These are phyloP conservation scores for Chamaenerion angustifolium DNA, from an alignment of 345 rosid species.

Conservation along the genomic window DNA sequence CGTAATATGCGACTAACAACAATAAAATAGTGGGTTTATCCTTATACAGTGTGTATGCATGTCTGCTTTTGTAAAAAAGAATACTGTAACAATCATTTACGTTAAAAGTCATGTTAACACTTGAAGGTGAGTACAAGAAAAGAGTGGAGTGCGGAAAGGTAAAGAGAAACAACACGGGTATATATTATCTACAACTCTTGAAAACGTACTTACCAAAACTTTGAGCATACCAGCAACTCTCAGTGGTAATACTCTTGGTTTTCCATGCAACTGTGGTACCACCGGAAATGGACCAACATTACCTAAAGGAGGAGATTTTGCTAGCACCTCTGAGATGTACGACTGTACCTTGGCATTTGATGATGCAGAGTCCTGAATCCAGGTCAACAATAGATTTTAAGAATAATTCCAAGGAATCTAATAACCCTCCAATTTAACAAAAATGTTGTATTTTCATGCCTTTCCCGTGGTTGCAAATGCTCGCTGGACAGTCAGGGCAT, in stretches of 20 bases:
- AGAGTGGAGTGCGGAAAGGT: too few species aligned
- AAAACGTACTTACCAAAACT: constrained; percentile 49
- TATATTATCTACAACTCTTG: background rate
- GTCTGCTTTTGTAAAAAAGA: too few species aligned
- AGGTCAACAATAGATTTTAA: constrained; percentile 1
- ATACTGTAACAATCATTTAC: too few species aligned
- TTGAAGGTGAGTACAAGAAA: too few species aligned
- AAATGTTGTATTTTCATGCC: constrained; percentile 23
- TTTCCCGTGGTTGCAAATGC: constrained; percentile 60
- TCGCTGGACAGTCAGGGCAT: constrained; percentile 80
- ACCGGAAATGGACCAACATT: constrained; percentile 31
- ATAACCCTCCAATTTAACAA: constrained; percentile 4
- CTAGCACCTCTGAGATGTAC: constrained; percentile 52
- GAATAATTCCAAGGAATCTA: background rate
- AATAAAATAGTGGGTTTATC: too few species aligned
- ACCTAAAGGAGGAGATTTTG: constrained; percentile 43
- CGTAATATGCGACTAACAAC: too few species aligned
- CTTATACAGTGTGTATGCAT: too few species aligned
- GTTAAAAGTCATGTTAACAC: too few species aligned
- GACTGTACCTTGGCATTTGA: constrained; percentile 46
- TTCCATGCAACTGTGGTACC: constrained; percentile 55
- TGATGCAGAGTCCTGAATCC: constrained; percentile 33
- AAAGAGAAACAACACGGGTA: too few species aligned
- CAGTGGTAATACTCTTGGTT: constrained; percentile 53
- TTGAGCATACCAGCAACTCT: constrained; percentile 86